Conservation (phyloP, 495 filamentous ascomycete species). For the Penicillium goetzii region DNA sequence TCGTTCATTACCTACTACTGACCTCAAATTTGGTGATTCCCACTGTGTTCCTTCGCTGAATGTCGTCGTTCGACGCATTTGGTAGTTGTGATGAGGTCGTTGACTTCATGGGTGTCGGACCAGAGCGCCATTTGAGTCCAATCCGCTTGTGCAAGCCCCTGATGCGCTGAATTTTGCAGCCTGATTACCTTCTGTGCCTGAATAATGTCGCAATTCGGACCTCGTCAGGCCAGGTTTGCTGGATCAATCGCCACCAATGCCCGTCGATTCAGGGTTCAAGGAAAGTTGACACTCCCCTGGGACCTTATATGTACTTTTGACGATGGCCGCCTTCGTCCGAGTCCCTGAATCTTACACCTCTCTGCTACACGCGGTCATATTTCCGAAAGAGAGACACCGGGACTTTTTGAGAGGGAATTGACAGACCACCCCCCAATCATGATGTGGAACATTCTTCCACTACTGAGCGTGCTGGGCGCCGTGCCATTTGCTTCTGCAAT, state of each 20-base stretch:
- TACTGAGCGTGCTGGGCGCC: slow-evolving; percentile 25
- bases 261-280: neutral
- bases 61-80: neutral
- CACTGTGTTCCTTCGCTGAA: neutral
- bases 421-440: slow-evolving; percentile 5
- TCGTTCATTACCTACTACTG: slow-evolving; percentile 16
- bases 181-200: neutral
- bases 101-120: slow-evolving; percentile 4
- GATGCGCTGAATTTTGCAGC: neutral
- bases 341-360: neutral
- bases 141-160: neutral
- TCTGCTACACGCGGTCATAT: neutral
- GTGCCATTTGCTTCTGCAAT: slow-evolving; percentile 20
- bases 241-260: slow-evolving; percentile 1
- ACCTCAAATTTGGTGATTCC: slow-evolving; percentile 15
- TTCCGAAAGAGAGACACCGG: neutral
- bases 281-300: neutral
- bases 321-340: neutral
- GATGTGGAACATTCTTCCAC: slow-evolving; percentile 16
- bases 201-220: neutral
- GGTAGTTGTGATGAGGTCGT: neutral
- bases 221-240: slow-evolving; percentile 1
- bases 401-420: neutral
- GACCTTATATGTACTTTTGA: slow-evolving; percentile 9
- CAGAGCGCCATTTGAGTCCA: neutral